Evolutionary conservation across 2,329 filamentous ascomycete genomes (phyloP).

Genomic region (Samsoniella hepiali): DNA sequence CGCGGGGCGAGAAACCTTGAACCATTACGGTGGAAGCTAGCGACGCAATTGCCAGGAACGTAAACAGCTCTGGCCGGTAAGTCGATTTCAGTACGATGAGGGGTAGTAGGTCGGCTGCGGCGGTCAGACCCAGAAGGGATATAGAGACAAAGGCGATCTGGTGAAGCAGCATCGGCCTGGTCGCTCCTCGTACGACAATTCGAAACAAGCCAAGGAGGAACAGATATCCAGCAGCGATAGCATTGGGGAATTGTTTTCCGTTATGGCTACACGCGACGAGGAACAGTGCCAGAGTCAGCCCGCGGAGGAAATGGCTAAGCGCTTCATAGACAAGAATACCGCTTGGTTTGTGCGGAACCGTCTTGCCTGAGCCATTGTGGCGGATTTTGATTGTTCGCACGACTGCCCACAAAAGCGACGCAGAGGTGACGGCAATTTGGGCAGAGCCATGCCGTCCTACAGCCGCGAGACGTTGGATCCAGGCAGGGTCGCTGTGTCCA

Average conservation of each 20-base stretch:
- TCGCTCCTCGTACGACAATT: slow-evolving; percentile 38
- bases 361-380: slow-evolving; percentile 1
- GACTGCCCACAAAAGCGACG: slow-evolving; percentile 1
- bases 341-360: slow-evolving; percentile 5
- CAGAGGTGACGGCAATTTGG: background rate
- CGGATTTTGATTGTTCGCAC: slow-evolving; percentile 3
- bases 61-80: background rate
- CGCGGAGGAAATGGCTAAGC: slow-evolving; percentile 8
- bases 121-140: slow-evolving; percentile 34
- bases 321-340: slow-evolving; percentile 8
- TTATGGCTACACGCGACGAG: background rate
- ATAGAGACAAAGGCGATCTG: slow-evolving; percentile 43
- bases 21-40: slow-evolving; percentile 37
- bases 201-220: slow-evolving; percentile 46
- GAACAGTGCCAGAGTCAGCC: background rate
- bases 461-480: background rate
- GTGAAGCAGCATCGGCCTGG: slow-evolving; percentile 45
- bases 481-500: background rate
- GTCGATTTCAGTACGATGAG: slow-evolving; percentile 30
- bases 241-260: slow-evolving; percentile 34
- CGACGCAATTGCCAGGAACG: slow-evolving; percentile 14
- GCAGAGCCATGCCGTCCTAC: background rate
- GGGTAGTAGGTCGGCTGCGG: slow-evolving; percentile 39
- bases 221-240: slow-evolving; percentile 38
- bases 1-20: slow-evolving; percentile 45